These are phyloP conservation scores for Xanthoconium purpureum DNA, from an alignment of 768 basidiomycete genomes.

Conservation along the genomic window DNA sequence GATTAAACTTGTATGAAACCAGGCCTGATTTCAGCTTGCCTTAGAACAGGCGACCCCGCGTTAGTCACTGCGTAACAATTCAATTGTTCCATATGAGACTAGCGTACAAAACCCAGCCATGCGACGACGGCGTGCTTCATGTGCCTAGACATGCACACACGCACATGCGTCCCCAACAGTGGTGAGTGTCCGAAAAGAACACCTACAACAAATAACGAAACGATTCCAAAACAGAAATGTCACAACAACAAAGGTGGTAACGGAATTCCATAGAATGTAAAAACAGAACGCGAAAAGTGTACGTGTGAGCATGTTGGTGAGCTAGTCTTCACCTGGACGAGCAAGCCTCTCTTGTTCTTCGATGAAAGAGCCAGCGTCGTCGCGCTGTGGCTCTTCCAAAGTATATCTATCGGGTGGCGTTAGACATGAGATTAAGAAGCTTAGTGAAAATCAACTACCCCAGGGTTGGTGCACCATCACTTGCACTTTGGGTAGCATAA, in stretches of 20 bases:
- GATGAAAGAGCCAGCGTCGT: not conserved
- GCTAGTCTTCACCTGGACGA: slow-evolving; percentile 10
- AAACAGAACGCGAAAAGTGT: not conserved
- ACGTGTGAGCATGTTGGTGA: not conserved
- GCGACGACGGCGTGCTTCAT: slow-evolving; percentile 21
- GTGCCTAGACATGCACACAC: slow-evolving; percentile 10
- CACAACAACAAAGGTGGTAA: not conserved
- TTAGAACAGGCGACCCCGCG: slow-evolving; percentile 9
- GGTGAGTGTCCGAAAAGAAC: not conserved
- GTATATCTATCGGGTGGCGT: slow-evolving; percentile 15
- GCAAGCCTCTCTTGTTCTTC: slow-evolving; percentile 1
- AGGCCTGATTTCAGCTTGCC: slow-evolving; percentile 11
- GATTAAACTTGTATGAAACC: not conserved
- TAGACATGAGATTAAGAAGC: slow-evolving; percentile 7
- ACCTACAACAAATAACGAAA: not conserved
- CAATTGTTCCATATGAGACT: slow-evolving; percentile 7
- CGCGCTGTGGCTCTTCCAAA: not conserved
- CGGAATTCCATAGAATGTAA: slow-evolving; percentile 1
- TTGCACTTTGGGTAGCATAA: not conserved
- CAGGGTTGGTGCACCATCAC: slow-evolving; percentile 1
- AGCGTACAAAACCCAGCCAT: slow-evolving; percentile 6
- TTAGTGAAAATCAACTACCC: slow-evolving; percentile 15
- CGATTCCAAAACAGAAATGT: not conserved
- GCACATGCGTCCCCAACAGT: not conserved
- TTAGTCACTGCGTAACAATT: slow-evolving; percentile 12